Conservation (phyloP, 768 basidiomycete species). For the Megacollybia marginata region DNA sequence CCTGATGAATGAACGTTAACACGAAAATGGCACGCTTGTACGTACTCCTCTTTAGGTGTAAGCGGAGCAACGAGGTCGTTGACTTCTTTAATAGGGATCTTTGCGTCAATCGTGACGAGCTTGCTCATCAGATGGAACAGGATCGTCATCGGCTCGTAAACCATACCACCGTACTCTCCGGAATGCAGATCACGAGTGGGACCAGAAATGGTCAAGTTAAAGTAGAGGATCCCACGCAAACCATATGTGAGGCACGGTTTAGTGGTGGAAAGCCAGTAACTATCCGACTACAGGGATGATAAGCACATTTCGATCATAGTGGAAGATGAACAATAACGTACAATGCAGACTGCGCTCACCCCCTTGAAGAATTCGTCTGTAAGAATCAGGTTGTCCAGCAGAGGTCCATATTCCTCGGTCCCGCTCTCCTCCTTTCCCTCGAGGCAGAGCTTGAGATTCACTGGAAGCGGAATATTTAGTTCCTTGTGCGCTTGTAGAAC, state of each 20-base stretch:
- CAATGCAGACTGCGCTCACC: constrained; percentile 91
- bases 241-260: constrained; percentile 83
- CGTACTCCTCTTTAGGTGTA: constrained; percentile 64
- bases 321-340: constrained; percentile 24
- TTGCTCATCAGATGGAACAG: constrained; percentile 77
- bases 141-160: constrained; percentile 93
- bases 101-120: constrained; percentile 72
- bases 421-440: constrained; percentile 98
- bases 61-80: constrained; percentile 76
- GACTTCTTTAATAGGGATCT: constrained; percentile 84
- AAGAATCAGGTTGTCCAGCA: constrained; percentile 51
- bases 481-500: constrained; percentile 78
- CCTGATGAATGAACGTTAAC: constrained; percentile 24
- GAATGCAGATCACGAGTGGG: constrained; percentile 88
- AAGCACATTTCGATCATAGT: not conserved
- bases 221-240: constrained; percentile 83
- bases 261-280: constrained; percentile 87
- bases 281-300: constrained; percentile 57
- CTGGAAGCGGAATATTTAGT: constrained; percentile 64
- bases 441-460: constrained; percentile 87
- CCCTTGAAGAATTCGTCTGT: constrained; percentile 76
- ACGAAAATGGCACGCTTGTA: constrained; percentile 1
- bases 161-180: constrained; percentile 75
- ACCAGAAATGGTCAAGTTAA: constrained; percentile 73
- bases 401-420: constrained; percentile 86